A percentile compares a stretch with the other conserved stretches of the same genome.
phyloP scores from a whole-genome alignment of 495 filamentous ascomycete genomes.

The Penicillium subrubescens region DNA sequence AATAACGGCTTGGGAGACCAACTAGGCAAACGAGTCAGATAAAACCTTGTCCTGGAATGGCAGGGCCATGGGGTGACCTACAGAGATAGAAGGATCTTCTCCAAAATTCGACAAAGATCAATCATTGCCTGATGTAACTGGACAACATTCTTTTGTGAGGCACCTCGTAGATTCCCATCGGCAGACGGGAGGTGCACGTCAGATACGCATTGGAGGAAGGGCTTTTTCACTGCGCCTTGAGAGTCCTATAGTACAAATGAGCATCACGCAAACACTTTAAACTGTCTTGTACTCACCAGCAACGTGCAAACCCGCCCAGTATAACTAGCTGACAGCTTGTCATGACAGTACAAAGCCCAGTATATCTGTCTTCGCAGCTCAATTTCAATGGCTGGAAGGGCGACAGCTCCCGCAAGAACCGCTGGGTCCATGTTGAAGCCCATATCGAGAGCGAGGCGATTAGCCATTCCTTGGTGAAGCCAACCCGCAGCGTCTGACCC shows the following conservation, averaged over 20 bases:
- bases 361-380: slow-evolving; percentile 36
- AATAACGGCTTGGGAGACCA: slow-evolving; percentile 32
- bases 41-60: background rate
- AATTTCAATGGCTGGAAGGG: slow-evolving; percentile 26
- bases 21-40: slow-evolving; percentile 11
- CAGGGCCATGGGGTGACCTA: slow-evolving; percentile 3
- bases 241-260: slow-evolving; percentile 20
- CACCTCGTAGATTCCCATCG: slow-evolving; percentile 20
- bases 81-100: slow-evolving; percentile 32
- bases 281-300: slow-evolving; percentile 18
- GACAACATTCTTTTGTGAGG: slow-evolving; percentile 20
- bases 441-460: slow-evolving; percentile 33
- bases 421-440: slow-evolving; percentile 34
- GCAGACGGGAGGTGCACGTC: slow-evolving; percentile 19
- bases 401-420: slow-evolving; percentile 23
- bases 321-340: slow-evolving; percentile 35
- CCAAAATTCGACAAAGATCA: slow-evolving; percentile 30
- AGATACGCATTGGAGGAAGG: slow-evolving; percentile 20
- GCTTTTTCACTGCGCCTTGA: slow-evolving; percentile 33
- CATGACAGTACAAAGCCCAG: slow-evolving; percentile 35
- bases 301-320: slow-evolving; percentile 36
- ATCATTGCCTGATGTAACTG: slow-evolving; percentile 31
- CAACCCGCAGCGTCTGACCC: slow-evolving; percentile 33
- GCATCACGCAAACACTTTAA: background rate
- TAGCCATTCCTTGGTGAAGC: slow-evolving; percentile 35